Evolutionary conservation across 345 rosid species (phyloP).

Genomic region (Eucalyptus marginata): DNA sequence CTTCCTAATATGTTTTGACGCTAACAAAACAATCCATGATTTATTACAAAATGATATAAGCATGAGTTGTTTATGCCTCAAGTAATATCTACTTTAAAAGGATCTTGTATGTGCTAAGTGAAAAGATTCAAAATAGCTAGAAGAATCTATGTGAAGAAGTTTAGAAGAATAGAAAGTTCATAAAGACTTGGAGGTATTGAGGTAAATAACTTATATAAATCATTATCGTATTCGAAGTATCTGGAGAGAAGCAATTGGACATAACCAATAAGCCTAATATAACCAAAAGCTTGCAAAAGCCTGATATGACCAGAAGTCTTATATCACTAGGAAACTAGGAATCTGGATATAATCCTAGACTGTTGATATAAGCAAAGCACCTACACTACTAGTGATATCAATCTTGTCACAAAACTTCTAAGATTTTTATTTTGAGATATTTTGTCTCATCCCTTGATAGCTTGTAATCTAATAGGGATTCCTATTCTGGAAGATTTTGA

Average conservation of each 20-base stretch:
- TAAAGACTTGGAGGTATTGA: background rate
- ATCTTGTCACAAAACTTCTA: too few relatives aligned
- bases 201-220: background rate
- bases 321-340: too few relatives aligned
- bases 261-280: background rate
- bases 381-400: background rate
- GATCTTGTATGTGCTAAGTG: background rate
- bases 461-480: background rate
- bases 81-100: too few relatives aligned
- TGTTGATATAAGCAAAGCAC: background rate
- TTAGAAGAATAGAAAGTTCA: background rate
- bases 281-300: background rate
- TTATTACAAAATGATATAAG: too few relatives aligned
- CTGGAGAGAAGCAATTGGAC: background rate
- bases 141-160: too few relatives aligned
- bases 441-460: background rate
- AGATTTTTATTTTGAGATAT: background rate
- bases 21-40: background rate
- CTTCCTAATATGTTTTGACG: too few relatives aligned
- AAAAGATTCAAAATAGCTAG: background rate
- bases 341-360: too few relatives aligned
- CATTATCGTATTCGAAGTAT: background rate
- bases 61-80: too few relatives aligned
- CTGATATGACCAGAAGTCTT: too few relatives aligned
- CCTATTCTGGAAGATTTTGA: background rate